phyloP scores from a whole-genome alignment of 768 basidiomycete genomes.

The Leucocoprinus sp. region DNA sequence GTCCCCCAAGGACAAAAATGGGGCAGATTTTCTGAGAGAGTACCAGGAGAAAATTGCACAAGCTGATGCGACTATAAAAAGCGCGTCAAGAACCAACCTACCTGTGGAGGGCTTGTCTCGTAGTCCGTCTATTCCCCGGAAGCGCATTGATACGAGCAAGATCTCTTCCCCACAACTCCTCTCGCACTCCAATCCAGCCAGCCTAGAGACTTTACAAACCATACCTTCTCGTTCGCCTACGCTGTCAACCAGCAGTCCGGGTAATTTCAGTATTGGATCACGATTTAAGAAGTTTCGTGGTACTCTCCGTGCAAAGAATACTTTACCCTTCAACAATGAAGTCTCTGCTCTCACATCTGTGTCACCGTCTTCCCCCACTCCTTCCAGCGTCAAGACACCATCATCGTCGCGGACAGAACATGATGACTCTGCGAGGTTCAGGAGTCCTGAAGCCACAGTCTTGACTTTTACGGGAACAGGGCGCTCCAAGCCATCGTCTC shows the following conservation, averaged over 20 bases:
- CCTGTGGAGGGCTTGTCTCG: constrained; percentile 28
- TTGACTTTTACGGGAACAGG: constrained; percentile 40
- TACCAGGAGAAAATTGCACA: constrained; percentile 64
- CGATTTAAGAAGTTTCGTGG: constrained; percentile 68
- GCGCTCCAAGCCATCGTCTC: constrained; percentile 45
- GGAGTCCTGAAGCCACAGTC: constrained; percentile 24
- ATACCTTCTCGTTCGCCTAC: constrained; percentile 52
- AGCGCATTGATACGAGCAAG: constrained; percentile 51
- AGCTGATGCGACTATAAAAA: constrained; percentile 52
- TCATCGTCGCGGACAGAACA: constrained; percentile 25
- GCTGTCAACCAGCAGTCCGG: constrained; percentile 33
- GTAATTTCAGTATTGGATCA: constrained; percentile 55
- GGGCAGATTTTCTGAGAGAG: constrained; percentile 51
- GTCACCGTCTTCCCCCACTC: constrained; percentile 11
- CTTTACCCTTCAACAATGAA: constrained; percentile 40
- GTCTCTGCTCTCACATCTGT: constrained; percentile 30
- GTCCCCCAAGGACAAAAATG: constrained; percentile 30
- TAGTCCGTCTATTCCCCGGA: constrained; percentile 39
- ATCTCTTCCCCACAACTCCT: constrained; percentile 62
- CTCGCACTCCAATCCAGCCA: constrained; percentile 43
- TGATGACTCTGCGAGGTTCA: constrained; percentile 34
- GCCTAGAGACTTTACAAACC: constrained; percentile 45
- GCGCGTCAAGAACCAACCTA: constrained; percentile 34
- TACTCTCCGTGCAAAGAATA: constrained; percentile 48
- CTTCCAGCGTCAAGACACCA: constrained; percentile 25